A percentile compares a stretch with the other conserved stretches of the same genome.
Conservation (phyloP, 2,329 filamentous ascomycete species). For the Ascochyta rabiei region DNA sequence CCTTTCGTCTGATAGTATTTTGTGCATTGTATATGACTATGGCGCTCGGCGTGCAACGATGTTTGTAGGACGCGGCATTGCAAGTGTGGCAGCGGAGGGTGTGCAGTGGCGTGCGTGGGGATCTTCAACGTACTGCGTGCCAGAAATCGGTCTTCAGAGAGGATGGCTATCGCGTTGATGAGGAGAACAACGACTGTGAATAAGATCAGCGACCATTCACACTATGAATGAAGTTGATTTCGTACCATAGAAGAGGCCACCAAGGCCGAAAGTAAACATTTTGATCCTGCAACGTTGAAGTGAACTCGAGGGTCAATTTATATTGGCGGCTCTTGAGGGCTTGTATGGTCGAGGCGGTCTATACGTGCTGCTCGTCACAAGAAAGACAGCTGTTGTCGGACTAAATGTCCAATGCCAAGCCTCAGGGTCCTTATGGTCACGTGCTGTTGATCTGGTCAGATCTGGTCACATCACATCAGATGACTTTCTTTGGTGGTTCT, state of each 20-base stretch:
- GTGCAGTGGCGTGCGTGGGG: background rate
- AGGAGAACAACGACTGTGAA: slow-evolving; percentile 77
- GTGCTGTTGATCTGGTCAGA: background rate
- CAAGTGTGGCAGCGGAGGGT: slow-evolving; percentile 3
- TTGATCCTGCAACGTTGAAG: background rate
- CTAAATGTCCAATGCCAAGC: slow-evolving; percentile 10
- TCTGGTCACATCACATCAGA: no score
- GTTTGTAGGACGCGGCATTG: background rate
- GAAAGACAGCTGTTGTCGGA: slow-evolving; percentile 30
- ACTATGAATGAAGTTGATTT: slow-evolving; percentile 20
- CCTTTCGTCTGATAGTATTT: background rate
- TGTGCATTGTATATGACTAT: background rate
- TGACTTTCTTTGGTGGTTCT: no score
- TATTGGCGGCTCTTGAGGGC: background rate
- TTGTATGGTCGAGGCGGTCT: background rate
- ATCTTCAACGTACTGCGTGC: slow-evolving; percentile 69
- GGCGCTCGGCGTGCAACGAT: background rate
- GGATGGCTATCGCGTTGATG: slow-evolving; percentile 90
- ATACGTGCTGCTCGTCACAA: slow-evolving; percentile 20
- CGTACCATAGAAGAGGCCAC: slow-evolving; percentile 74
- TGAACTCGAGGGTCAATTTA: no score
- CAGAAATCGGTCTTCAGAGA: slow-evolving; percentile 94
- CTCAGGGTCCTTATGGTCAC: slow-evolving; percentile 3
- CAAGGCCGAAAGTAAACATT: slow-evolving; percentile 74
- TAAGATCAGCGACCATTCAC: slow-evolving; percentile 23